Evolutionary conservation across 257 asterid genomes (phyloP).

Genomic region (Solanum paucissectum): DNA sequence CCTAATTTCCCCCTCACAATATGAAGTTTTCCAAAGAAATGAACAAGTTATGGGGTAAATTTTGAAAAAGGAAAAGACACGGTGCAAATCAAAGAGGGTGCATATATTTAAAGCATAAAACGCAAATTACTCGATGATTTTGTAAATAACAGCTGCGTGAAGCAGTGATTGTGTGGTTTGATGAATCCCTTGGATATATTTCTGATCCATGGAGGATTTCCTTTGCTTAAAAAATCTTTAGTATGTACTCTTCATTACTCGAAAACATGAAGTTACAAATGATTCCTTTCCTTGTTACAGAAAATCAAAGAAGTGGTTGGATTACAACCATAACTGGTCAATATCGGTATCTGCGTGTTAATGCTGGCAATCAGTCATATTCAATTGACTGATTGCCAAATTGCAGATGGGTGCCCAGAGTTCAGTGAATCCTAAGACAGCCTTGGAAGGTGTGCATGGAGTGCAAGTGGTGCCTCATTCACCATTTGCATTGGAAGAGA

Average conservation of each 20-base stretch:
- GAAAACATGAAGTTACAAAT: background rate
- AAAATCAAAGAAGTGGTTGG: background rate
- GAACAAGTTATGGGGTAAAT: background rate
- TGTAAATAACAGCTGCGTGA: background rate
- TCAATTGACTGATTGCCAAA: constrained; percentile 67
- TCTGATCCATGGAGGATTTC: background rate
- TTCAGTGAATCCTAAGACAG: constrained; percentile 30
- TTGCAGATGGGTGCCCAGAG: constrained; percentile 47
- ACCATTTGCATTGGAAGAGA: constrained; percentile 58
- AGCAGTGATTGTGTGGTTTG: background rate
- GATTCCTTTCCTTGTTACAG: constrained; percentile 12
- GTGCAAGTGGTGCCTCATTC: constrained; percentile 60
- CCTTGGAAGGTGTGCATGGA: constrained; percentile 62
- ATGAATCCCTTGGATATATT: background rate
- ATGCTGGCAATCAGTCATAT: constrained; percentile 67
- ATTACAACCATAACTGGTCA: constrained; percentile 3
- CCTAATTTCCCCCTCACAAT: background rate
- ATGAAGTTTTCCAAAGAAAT: background rate
- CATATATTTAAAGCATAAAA: background rate
- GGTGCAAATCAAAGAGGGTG: background rate
- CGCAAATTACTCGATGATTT: background rate
- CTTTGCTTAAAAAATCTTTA: background rate
- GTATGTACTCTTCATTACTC: background rate
- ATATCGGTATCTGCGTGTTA: constrained; percentile 8
- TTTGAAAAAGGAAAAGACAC: background rate